Evolutionary conservation across 495 filamentous ascomycete genomes (phyloP), one percentile per base, ranked within the genome.

Genomic region (Bryoglossum gracile): DNA sequence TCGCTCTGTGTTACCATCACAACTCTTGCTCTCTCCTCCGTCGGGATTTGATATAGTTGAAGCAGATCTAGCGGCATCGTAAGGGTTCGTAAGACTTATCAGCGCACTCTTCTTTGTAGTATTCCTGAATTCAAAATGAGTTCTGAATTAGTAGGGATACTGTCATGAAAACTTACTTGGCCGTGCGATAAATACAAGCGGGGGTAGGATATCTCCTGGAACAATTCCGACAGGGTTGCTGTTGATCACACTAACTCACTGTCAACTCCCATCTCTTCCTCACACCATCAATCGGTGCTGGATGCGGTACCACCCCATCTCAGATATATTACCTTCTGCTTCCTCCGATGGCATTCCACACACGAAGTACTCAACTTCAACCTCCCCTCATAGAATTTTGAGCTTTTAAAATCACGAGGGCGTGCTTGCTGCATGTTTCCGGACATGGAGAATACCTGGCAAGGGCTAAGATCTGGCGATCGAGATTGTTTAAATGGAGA

Each of bases 141-240:
- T n/a, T n/a, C n/a, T n/a, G n/a, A n/a, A n/a, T n/a, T n/a, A n/a
- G n/a, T n/a, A n/a, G n/a, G n/a, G n/a, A n/a, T n/a, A n/a, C n/a
- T n/a, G n/a, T n/a, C 22, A 9, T 25, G 5, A 17, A 10, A 24
- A 13, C 46, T 33, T 18, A 54, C 38, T 32, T 37, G 17, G 24
- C 1, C 19, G 4, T 45, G 1, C 40, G 47, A 39, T 55, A 55
- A 9, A 51, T 32, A 25, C 53, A 55, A 18, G 32, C 8, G 8
- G 47, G 47, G 16, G 43, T 41, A 26, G 53, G 53, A 23, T 42
- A 55, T 33, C 53, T 41, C 13, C 53, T 41, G 10, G 47, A 28
- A 47, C 53, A 55, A 43, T 55, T n/a, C 8, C 28, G 17, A 28
- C 53, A 51, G 21, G 53, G 53, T 23, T 55, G 53, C 43, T 51